Evolutionary conservation across 2,329 filamentous ascomycete genomes (phyloP).

Genomic region (Grosmannia serpens): DNA sequence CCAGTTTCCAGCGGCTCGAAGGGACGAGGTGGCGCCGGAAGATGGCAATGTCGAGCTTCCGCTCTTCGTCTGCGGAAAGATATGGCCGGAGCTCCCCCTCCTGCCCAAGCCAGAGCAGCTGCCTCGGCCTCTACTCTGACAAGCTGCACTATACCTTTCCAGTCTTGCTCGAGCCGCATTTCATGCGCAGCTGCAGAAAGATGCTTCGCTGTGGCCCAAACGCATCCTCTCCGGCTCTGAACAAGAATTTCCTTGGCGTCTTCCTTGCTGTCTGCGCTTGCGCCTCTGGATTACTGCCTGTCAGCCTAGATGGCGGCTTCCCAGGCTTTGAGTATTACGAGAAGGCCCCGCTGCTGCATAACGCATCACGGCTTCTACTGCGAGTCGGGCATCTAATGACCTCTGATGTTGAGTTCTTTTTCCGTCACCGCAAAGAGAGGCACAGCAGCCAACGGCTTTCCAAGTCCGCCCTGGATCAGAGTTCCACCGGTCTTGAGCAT

Average conservation of each 20-base stretch:
- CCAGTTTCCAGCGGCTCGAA: neutral
- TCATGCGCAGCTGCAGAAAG: constrained; percentile 14
- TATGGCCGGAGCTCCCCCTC: constrained; percentile 17
- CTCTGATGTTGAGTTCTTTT: constrained; percentile 15
- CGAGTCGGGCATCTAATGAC: constrained; percentile 1
- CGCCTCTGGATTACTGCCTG: constrained; percentile 16
- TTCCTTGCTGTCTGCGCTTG: constrained; percentile 21
- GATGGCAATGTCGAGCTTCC: constrained; percentile 15
- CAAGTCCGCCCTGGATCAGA: constrained; percentile 15
- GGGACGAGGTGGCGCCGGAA: neutral
- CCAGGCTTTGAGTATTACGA: constrained; percentile 16
- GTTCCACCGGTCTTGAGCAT: constrained; percentile 16
- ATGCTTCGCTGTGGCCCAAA: constrained; percentile 5
- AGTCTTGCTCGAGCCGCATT: constrained; percentile 16
- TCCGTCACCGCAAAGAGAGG: constrained; percentile 15
- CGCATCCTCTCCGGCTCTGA: neutral
- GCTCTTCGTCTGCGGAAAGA: constrained; percentile 16
- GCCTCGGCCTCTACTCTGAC: constrained; percentile 18
- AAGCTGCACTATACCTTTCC: constrained; percentile 19
- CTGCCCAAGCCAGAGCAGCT: constrained; percentile 17
- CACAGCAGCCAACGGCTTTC: constrained; percentile 11
- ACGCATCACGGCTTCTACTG: constrained; percentile 8
- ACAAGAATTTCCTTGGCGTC: constrained; percentile 16
- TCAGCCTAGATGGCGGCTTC: constrained; percentile 6
- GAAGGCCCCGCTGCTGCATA: constrained; percentile 16